Evolutionary conservation across 805 yeast species (phyloP).

Genomic region (Yamadazyma laniorum): DNA sequence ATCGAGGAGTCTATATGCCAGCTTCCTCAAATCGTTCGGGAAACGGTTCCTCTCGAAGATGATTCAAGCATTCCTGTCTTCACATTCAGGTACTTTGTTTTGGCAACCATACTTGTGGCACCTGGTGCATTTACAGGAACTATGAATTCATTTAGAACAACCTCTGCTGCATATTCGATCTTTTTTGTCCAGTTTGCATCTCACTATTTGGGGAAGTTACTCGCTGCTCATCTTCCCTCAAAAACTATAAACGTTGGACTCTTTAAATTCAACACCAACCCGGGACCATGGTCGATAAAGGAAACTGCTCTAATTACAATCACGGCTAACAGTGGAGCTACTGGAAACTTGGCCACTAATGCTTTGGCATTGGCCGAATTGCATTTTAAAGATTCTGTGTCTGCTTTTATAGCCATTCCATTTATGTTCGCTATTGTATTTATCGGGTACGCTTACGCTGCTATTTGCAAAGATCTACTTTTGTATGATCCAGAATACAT

Average conservation of each 20-base stretch:
- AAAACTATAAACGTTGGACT: constrained; percentile 16
- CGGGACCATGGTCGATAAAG: constrained; percentile 57
- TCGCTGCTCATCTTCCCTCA: constrained; percentile 42
- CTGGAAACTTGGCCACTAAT: constrained; percentile 50
- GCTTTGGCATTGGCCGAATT: constrained; percentile 48
- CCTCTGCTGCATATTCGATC: constrained; percentile 50
- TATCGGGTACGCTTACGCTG: constrained; percentile 53
- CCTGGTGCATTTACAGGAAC: constrained; percentile 46
- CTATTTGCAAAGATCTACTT: constrained; percentile 45
- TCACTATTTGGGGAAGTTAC: constrained; percentile 47
- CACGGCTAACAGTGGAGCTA: constrained; percentile 52
- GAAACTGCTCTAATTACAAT: constrained; percentile 53
- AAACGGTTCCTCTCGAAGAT: constrained; percentile 38
- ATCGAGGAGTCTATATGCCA: constrained; percentile 15
- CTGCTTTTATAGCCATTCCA: constrained; percentile 35
- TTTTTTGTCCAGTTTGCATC: constrained; percentile 51
- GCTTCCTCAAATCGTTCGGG: constrained; percentile 32
- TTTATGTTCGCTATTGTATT: constrained; percentile 54
- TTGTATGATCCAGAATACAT: constrained; percentile 48
- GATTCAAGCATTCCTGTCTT: constrained; percentile 38
- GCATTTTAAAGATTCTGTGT: constrained; percentile 37
- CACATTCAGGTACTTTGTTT: constrained; percentile 35
- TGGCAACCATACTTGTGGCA: constrained; percentile 32
- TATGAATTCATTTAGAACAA: constrained; percentile 42
- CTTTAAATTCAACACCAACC: constrained; percentile 36